phyloP scores from a whole-genome alignment of 2,329 filamentous ascomycete species.

The Endoconidiophora laricicola region DNA sequence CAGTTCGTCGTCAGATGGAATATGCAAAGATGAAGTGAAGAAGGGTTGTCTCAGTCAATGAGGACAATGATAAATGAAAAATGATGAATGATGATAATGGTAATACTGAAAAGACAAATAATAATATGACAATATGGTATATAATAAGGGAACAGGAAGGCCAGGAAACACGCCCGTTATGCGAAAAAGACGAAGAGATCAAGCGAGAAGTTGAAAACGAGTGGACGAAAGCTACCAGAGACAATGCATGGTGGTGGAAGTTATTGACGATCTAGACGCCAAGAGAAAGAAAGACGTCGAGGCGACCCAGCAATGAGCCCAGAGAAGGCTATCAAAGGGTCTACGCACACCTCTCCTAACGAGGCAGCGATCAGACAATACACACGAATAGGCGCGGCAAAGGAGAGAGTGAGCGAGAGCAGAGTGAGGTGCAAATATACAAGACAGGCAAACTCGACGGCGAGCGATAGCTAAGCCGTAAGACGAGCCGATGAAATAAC shows the following conservation, averaged over 20 bases:
- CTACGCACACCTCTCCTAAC: neutral
- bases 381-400: too few species aligned
- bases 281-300: neutral
- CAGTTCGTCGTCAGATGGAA: conserved; percentile 2
- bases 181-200: neutral
- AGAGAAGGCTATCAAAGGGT: conserved; percentile 24
- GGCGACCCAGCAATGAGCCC: neutral
- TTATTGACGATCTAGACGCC: neutral
- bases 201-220: neutral
- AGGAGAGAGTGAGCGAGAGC: too few species aligned
- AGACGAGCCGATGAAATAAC: too few species aligned
- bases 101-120: neutral
- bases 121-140: neutral
- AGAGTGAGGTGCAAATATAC: too few species aligned
- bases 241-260: conserved; percentile 3
- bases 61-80: conserved; percentile 12
- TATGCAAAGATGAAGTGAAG: conserved; percentile 12
- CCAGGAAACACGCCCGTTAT: neutral
- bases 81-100: conserved; percentile 1
- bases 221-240: conserved; percentile 11
- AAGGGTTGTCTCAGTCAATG: conserved; percentile 13
- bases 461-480: too few species aligned
- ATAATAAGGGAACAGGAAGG: neutral
- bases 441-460: too few species aligned
- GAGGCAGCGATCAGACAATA: neutral